A percentile compares a stretch with the other conserved stretches of the same genome.
Evolutionary conservation across 306 rosid genomes (phyloP).

Genomic region (Cercis canadensis): DNA sequence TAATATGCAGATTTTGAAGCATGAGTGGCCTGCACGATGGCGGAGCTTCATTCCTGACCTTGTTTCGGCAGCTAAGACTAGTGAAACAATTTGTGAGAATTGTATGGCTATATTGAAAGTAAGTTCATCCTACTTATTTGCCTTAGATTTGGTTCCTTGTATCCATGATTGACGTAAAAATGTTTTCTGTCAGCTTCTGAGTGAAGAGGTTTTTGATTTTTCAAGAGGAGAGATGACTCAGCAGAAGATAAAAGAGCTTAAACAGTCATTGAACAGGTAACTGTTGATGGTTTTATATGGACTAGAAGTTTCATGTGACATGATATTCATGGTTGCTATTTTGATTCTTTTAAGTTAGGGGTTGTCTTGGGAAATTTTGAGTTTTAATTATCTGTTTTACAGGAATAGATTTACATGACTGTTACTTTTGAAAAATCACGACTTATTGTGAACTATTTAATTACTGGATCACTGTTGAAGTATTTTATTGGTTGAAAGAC

Average conservation of each 20-base stretch:
- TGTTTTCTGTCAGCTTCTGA: slow-evolving; percentile 48
- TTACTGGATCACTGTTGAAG: too few relatives aligned
- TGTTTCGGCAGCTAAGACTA: slow-evolving; percentile 87
- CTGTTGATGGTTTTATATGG: slow-evolving; percentile 20
- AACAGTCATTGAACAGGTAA: slow-evolving; percentile 54
- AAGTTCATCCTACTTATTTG: slow-evolving; percentile 18
- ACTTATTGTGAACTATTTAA: too few relatives aligned
- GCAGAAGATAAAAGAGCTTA: slow-evolving; percentile 60
- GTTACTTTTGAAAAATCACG: too few relatives aligned
- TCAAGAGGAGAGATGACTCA: slow-evolving; percentile 67
- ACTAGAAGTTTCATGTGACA: too few relatives aligned
- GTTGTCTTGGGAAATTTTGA: too few relatives aligned
- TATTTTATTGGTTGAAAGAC: too few relatives aligned
- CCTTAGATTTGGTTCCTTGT: slow-evolving; percentile 18
- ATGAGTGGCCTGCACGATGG: slow-evolving; percentile 99
- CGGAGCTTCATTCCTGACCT: slow-evolving; percentile 94
- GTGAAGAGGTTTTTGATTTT: slow-evolving; percentile 64
- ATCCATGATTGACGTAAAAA: slow-evolving; percentile 23
- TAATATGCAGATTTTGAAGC: slow-evolving; percentile 82
- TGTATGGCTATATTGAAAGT: slow-evolving; percentile 77
- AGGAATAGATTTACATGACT: too few relatives aligned
- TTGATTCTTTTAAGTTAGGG: too few relatives aligned
- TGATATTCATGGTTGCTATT: too few relatives aligned
- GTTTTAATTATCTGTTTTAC: too few relatives aligned
- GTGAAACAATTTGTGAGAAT: slow-evolving; percentile 96